Conservation (phyloP, 306 rosid genomes). For the Prunus kanzakura region DNA sequence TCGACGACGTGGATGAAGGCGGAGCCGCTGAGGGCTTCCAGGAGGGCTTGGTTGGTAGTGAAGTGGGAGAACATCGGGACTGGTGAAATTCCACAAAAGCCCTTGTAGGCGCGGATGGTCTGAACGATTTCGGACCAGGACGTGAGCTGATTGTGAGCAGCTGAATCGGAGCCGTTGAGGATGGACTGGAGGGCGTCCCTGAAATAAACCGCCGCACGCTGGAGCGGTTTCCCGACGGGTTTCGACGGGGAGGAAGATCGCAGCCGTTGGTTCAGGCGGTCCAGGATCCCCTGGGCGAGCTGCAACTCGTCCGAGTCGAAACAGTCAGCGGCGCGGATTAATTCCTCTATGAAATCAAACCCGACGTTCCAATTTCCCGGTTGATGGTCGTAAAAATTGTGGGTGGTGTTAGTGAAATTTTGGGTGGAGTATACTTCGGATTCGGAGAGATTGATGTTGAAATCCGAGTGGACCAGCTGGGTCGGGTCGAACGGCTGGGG, state of each 20-base stretch:
- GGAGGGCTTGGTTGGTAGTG: constrained; percentile 83
- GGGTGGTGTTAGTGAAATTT: constrained; percentile 26
- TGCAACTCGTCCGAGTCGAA: constrained; percentile 63
- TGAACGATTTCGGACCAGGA: constrained; percentile 70
- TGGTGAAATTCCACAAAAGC: constrained; percentile 69
- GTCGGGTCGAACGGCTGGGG: constrained; percentile 51
- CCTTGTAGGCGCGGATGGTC: constrained; percentile 57
- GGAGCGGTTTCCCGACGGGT: constrained; percentile 50
- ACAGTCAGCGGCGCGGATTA: constrained; percentile 71
- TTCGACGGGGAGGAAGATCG: constrained; percentile 29
- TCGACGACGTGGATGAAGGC: constrained; percentile 68
- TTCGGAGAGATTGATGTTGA: constrained; percentile 35
- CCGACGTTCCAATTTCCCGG: constrained; percentile 31
- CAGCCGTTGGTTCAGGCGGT: constrained; percentile 69
- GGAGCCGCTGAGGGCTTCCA: constrained; percentile 54
- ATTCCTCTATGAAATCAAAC: constrained; percentile 64
- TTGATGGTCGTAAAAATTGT: constrained; percentile 5
- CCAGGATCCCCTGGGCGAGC: constrained; percentile 61
- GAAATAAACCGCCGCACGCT: constrained; percentile 67
- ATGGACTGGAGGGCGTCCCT: constrained; percentile 75
- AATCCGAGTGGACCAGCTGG: constrained; percentile 40
- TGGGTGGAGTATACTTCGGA: constrained; percentile 48
- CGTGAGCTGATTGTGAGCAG: constrained; percentile 34
- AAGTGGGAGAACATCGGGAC: constrained; percentile 83
- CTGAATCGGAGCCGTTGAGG: constrained; percentile 52